Evolutionary conservation across 2,329 filamentous ascomycete genomes (phyloP), one percentile per base, ranked within the genome.

Genomic region (Cytospora piceicola): DNA sequence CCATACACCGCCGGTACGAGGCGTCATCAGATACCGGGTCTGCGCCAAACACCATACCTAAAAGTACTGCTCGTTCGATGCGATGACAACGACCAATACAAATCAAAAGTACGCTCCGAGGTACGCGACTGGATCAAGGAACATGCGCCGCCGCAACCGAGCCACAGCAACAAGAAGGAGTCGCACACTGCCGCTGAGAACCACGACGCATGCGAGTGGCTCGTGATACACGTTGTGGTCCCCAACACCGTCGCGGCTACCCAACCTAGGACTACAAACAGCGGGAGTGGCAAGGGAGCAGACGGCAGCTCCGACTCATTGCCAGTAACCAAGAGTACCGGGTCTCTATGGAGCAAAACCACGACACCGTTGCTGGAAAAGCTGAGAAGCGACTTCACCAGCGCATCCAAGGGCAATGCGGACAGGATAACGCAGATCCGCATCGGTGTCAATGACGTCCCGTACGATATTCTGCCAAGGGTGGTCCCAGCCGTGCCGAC

Each of bases 81-180:
- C 78, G 95, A 98, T 79, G 95, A 99, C 75, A 96, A 93, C 73
- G 96, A 99, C 57, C 88, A 88, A 11, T 99, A 99, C 83, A 98
- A 97, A 77, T 82, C 86, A 1, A 87, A 87, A 15, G 89, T 92
- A 8, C 86, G 93, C 59, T 88, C 91, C 72, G 87, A 92, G 70
- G 83, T 99, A 42, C 87, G 92, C 59, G 94, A 98, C 70, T 99
- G 95, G 95, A 87, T 98, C 72, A 96, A 95, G 77, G 81, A 85
- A 8, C 85, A 96, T 69, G 88, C 89, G 0, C 84, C 87, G 0
- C 80, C 85, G 0, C 81, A 86, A 2, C 80, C 85, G 65, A 81
- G 79, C 64, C 84, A 54, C 24, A 81, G 78, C 66, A 84, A 82
- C 61, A 86, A 87, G 52, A 85, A 83, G 73, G 78, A 80, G 34